A percentile compares a stretch with the other conserved stretches of the same genome.
These are phyloP conservation scores for Nakazawaea peltata DNA, from an alignment of 805 yeast species.

Conservation along the genomic window DNA sequence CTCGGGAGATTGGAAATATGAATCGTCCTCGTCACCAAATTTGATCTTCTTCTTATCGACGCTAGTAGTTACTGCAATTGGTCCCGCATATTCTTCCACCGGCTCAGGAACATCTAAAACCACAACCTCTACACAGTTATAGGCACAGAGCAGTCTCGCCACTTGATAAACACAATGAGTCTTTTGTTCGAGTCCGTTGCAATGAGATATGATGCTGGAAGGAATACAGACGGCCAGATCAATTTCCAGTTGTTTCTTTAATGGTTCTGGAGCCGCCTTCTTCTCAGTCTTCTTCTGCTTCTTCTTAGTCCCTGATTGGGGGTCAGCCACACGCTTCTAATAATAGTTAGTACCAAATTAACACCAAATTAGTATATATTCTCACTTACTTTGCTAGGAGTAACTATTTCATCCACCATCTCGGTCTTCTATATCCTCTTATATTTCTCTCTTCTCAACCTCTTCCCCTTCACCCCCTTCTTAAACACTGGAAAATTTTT, in stretches of 20 bases:
- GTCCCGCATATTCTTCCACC: conserved; percentile 12
- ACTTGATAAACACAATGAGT: conserved; percentile 71
- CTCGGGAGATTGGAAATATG: conserved; percentile 12
- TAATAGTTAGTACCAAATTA: too few species aligned
- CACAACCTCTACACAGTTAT: conserved; percentile 66
- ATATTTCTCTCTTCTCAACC: too few species aligned
- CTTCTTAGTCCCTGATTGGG: too few species aligned
- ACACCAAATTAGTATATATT: too few species aligned
- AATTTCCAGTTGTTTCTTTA: background rate
- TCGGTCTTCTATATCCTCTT: too few species aligned
- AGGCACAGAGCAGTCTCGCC: conserved; percentile 66
- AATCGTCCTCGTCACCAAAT: conserved; percentile 11
- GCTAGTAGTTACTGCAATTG: conserved; percentile 14
- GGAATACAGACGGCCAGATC: conserved; percentile 59
- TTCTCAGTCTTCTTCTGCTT: background rate
- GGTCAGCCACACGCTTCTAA: too few species aligned
- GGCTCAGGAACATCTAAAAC: conserved; percentile 45
- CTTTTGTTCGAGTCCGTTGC: conserved; percentile 63
- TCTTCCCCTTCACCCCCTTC: too few species aligned
- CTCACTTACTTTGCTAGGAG: too few species aligned
- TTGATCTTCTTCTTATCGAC: conserved; percentile 13
- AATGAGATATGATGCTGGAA: conserved; percentile 45
- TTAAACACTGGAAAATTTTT: too few species aligned
- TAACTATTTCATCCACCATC: too few species aligned
- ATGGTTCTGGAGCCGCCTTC: background rate